Evolutionary conservation across 129 eudicot genomes (phyloP).

Genomic region (Cynara cardunculus): DNA sequence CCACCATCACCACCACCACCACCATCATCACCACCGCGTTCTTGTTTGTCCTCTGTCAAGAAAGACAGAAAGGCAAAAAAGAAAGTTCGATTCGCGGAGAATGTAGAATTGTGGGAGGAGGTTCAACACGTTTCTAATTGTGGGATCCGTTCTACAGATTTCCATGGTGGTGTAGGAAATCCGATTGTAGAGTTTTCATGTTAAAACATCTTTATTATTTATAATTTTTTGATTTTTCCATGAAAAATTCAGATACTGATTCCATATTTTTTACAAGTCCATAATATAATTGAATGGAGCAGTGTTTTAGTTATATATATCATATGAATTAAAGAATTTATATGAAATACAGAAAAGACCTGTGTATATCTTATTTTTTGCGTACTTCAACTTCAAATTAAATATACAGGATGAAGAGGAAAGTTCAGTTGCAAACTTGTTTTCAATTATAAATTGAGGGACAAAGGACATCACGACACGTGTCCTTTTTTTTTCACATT

Average conservation of each 20-base stretch:
- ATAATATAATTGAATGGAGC: neutral
- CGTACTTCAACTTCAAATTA: neutral
- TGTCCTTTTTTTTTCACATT: too few species aligned
- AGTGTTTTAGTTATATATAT: neutral
- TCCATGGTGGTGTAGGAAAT: neutral
- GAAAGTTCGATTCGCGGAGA: slow-evolving; percentile 53
- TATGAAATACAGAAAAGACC: neutral
- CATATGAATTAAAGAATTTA: neutral
- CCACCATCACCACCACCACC: neutral
- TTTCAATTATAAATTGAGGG: too few species aligned
- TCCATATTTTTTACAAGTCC: neutral
- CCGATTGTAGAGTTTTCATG: slow-evolving; percentile 7
- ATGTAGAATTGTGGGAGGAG: slow-evolving; percentile 32
- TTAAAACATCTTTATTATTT: neutral
- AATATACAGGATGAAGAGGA: neutral
- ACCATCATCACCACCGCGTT: slow-evolving; percentile 21
- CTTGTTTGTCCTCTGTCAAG: slow-evolving; percentile 50
- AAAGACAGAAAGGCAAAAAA: slow-evolving; percentile 38
- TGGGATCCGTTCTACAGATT: neutral
- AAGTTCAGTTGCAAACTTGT: too few species aligned
- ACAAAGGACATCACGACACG: too few species aligned
- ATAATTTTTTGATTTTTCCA: neutral
- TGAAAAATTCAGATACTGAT: neutral
- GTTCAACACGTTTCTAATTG: slow-evolving; percentile 1
- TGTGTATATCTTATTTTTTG: neutral